Conservation (phyloP, 2,329 filamentous ascomycete genomes). For the Cladobotryum protrusum region DNA sequence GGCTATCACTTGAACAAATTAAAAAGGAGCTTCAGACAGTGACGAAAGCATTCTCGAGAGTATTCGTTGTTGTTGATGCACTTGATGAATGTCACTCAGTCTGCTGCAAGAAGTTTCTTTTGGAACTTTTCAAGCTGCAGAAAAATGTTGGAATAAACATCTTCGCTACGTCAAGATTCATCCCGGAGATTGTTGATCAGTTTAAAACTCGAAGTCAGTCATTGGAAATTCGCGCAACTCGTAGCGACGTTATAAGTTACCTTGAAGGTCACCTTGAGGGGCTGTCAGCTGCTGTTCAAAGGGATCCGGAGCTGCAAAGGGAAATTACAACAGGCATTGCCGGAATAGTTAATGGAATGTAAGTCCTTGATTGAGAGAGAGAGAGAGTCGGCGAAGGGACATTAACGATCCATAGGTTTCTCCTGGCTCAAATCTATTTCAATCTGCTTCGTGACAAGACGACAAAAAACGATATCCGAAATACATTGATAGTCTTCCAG, state of each 20-base stretch:
- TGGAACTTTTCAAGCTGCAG: background rate
- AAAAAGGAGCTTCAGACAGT: slow-evolving; percentile 2
- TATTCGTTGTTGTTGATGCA: slow-evolving; percentile 22
- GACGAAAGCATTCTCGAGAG: background rate
- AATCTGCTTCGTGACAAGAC: background rate
- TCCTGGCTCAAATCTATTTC: slow-evolving; percentile 8
- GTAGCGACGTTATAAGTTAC: background rate
- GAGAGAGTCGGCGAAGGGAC: background rate
- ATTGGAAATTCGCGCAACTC: background rate
- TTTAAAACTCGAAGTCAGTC: background rate
- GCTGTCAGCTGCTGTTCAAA: background rate
- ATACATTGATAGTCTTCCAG: slow-evolving; percentile 20
- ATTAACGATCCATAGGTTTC: slow-evolving; percentile 5
- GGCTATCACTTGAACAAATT: background rate
- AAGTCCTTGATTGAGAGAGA: background rate
- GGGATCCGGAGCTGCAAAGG: background rate
- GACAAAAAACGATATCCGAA: slow-evolving; percentile 26
- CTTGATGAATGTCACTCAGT: slow-evolving; percentile 18
- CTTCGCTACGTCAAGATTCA: background rate
- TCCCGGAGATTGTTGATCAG: background rate
- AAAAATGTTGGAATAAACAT: background rate
- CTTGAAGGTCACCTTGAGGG: background rate
- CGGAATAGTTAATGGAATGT: background rate
- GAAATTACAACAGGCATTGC: background rate
- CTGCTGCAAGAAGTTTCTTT: background rate